These are phyloP conservation scores for Porcisia hertigi DNA, from an alignment of 208 protist genomes.

Conservation along the genomic window DNA sequence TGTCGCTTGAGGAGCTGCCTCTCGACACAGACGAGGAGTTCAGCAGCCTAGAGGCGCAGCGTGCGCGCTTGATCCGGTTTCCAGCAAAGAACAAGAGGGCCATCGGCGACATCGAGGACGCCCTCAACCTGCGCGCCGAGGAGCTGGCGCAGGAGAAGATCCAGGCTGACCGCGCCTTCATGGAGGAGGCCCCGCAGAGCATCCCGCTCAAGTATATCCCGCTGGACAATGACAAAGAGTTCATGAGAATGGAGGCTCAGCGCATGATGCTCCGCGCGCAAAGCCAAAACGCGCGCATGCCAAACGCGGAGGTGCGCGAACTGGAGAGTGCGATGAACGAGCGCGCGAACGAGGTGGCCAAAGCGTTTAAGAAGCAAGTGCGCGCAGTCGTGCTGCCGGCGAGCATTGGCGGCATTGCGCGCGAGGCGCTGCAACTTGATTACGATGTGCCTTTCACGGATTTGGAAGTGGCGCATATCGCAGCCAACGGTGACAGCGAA, in stretches of 20 bases:
- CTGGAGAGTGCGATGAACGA: conserved; percentile 74
- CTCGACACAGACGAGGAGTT: conserved; percentile 75
- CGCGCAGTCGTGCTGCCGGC: conserved; percentile 43
- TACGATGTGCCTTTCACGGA: conserved; percentile 74
- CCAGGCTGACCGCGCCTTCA: conserved; percentile 63
- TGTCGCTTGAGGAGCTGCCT: conserved; percentile 66
- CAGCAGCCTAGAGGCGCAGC: conserved; percentile 64
- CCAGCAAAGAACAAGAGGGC: conserved; percentile 63
- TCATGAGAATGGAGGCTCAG: conserved; percentile 65
- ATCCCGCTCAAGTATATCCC: conserved; percentile 65
- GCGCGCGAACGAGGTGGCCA: conserved; percentile 54
- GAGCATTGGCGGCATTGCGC: conserved; percentile 48
- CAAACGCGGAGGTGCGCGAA: conserved; percentile 43
- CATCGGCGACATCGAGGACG: conserved; percentile 51
- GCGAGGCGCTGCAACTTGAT: conserved; percentile 62
- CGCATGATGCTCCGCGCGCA: conserved; percentile 49
- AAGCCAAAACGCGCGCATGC: conserved; percentile 32
- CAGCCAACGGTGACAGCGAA: conserved; percentile 60
- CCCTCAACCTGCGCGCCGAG: conserved; percentile 64
- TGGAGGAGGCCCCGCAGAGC: conserved; percentile 65
- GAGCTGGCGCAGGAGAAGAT: conserved; percentile 78
- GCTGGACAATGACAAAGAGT: conserved; percentile 65
- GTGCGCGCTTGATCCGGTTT: conserved; percentile 57
- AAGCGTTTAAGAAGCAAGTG: conserved; percentile 49
- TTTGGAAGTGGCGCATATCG: conserved; percentile 64